Base-by-base conservation (phyloP, 345 rosid genomes). In the Hypericum perforatum region DNA sequence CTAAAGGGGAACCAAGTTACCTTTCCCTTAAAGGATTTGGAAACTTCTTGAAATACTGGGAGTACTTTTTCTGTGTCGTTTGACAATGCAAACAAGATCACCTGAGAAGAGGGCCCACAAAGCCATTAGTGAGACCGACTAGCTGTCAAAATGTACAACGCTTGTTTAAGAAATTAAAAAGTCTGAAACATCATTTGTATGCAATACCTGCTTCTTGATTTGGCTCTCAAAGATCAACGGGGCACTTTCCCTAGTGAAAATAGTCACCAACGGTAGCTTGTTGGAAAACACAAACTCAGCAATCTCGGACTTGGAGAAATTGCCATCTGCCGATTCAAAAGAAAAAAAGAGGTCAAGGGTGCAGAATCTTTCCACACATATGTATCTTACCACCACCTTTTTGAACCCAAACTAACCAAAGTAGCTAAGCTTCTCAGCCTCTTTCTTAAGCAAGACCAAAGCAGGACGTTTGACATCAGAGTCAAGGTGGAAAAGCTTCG, bases 1-100 rank as follows among this genome's bases (percentile, higher is more conserved):
- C 32, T 22, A 22, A 22, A 22, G 4, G 32, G 4, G 32, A 1
- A 22, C 32, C 39, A 38, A 55, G 42, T 65, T 82, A 94, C 99
- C 85, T 94, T 85, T 70, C 95, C 99, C 70, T 94, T 89, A 66
- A 94, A 89, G 40, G 62, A 49, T 68, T 82, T 94, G 10, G 99
- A 89, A 51, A 89, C 85, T 61, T 89, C 97, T 67, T 82, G 67
- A 65, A 89, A 89, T 45, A 69, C 47, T 6, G 78, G 76, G 57
- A 84, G 49, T 75, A 73, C 67, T 69, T 78, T 94, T 63, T 74
- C 83, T 8, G 97, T 80, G 52, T 78, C 85, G 4, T 89, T 89
- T 61, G 76, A 57, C 51, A 66, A 53, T 46, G 80, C 78, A 76
- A 92, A 92, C 67, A 92, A 61, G 77, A 88, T 60, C 66, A 88